These are phyloP conservation scores for Mallotus repandus DNA, from an alignment of 441 rosid species.

Conservation along the genomic window DNA sequence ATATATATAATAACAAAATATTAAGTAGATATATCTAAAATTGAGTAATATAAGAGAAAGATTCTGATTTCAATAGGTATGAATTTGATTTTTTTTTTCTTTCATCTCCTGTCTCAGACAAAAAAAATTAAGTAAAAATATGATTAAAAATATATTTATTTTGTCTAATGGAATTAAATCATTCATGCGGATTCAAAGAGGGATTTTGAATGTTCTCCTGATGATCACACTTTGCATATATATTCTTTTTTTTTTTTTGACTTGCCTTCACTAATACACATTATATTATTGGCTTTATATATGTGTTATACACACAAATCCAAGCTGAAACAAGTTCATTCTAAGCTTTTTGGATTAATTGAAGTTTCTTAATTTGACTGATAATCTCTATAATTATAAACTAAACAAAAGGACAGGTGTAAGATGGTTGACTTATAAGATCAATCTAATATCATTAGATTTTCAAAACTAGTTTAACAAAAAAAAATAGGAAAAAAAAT, in stretches of 20 bases:
- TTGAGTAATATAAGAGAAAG: no score
- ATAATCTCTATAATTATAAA: slow-evolving; percentile 4
- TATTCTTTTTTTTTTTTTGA: no score
- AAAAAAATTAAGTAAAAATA: neutral
- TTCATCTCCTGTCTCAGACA: no score
- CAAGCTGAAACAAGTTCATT: neutral
- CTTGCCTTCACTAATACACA: neutral
- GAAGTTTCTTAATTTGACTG: slow-evolving; percentile 7
- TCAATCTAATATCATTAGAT: neutral
- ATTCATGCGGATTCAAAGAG: neutral
- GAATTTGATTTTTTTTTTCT: no score
- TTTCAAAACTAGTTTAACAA: neutral
- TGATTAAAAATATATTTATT: neutral
- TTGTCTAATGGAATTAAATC: neutral
- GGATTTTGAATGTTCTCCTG: no score
- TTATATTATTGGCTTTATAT: neutral
- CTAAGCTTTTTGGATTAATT: slow-evolving; percentile 5
- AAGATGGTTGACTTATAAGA: slow-evolving; percentile 21
- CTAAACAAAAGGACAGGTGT: slow-evolving; percentile 12
- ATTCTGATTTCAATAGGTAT: no score
- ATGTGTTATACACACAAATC: neutral
- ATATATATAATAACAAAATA: no score
- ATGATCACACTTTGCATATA: no score
- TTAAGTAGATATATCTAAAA: no score
- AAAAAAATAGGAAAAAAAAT: neutral